Conservation (phyloP, 1,284 basidiomycete species). For the Taiwanofungus camphoratus region DNA sequence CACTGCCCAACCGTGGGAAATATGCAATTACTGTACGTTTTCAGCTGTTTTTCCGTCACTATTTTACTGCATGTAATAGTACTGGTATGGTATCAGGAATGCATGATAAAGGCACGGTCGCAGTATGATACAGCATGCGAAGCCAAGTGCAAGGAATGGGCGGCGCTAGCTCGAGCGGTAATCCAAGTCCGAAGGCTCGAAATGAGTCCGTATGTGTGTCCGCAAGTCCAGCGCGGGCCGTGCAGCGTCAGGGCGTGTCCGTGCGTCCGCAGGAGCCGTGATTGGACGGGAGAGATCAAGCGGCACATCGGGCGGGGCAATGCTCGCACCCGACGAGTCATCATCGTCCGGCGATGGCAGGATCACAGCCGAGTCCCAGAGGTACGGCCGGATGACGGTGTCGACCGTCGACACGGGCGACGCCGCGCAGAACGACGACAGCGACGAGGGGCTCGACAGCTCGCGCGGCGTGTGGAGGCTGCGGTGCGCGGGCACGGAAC, state of each 20-base stretch:
- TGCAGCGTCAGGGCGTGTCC: neutral
- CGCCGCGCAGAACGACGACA: conserved; percentile 15
- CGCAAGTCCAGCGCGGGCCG: neutral
- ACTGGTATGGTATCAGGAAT: too few relatives aligned
- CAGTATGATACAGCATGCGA: conserved; percentile 4
- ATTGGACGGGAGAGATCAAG: neutral
- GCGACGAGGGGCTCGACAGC: conserved; percentile 8
- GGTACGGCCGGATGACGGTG: conserved; percentile 7
- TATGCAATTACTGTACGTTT: too few relatives aligned
- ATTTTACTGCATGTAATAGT: too few relatives aligned
- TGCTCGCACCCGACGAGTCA: neutral
- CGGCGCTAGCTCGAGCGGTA: neutral
- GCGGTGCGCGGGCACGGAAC: conserved; percentile 11
- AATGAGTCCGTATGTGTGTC: neutral
- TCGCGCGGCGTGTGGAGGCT: conserved; percentile 7
- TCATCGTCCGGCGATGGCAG: conserved; percentile 15
- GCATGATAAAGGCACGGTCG: too few relatives aligned
- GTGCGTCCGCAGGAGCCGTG: neutral
- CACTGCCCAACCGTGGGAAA: neutral
- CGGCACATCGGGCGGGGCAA: neutral
- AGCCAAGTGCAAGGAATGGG: neutral
- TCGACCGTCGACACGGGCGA: conserved; percentile 15
- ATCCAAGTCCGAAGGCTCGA: neutral
- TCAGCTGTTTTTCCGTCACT: too few relatives aligned
- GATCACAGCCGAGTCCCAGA: conserved; percentile 13